Conservation (phyloP, 768 basidiomycete genomes). For the Calocybe indica region DNA sequence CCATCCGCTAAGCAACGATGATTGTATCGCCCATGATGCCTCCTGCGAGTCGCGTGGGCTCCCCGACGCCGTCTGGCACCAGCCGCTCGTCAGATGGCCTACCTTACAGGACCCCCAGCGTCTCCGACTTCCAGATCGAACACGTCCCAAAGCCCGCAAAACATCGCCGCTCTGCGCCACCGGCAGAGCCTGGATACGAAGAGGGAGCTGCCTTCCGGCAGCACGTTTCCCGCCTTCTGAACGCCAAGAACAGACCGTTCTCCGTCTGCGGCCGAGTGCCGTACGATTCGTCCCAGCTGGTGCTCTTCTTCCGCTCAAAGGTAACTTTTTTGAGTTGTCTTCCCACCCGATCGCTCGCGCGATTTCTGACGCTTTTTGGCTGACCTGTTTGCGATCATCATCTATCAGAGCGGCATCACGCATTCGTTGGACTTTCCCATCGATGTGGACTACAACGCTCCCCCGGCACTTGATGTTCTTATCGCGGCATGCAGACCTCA, state of each 20-base stretch:
- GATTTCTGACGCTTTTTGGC: too few species aligned
- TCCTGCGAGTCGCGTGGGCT: conserved; percentile 12
- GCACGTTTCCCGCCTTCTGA: conserved; percentile 48
- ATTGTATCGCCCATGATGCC: conserved; percentile 3
- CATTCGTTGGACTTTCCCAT: conserved; percentile 82
- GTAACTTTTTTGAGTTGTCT: conserved; percentile 26
- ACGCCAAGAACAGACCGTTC: conserved; percentile 56
- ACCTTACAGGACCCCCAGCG: conserved; percentile 34
- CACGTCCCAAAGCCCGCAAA: conserved; percentile 33
- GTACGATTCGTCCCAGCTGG: conserved; percentile 59
- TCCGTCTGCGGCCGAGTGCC: conserved; percentile 65
- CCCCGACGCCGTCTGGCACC: conserved; percentile 20
- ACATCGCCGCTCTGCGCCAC: conserved; percentile 24
- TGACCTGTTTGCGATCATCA: neutral
- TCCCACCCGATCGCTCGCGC: too few species aligned
- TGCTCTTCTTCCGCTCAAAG: conserved; percentile 77
- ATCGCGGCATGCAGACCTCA: conserved; percentile 69
- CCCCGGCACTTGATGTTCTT: conserved; percentile 74
- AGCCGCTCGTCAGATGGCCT: conserved; percentile 18
- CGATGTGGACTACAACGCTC: conserved; percentile 66
- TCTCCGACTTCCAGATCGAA: conserved; percentile 65
- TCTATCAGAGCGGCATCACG: conserved; percentile 63
- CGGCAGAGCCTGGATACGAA: conserved; percentile 28
- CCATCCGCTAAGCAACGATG: neutral
- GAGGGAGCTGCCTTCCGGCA: conserved; percentile 50